phyloP scores from a whole-genome alignment of 257 asterid genomes.

The Agastache rugosa region DNA sequence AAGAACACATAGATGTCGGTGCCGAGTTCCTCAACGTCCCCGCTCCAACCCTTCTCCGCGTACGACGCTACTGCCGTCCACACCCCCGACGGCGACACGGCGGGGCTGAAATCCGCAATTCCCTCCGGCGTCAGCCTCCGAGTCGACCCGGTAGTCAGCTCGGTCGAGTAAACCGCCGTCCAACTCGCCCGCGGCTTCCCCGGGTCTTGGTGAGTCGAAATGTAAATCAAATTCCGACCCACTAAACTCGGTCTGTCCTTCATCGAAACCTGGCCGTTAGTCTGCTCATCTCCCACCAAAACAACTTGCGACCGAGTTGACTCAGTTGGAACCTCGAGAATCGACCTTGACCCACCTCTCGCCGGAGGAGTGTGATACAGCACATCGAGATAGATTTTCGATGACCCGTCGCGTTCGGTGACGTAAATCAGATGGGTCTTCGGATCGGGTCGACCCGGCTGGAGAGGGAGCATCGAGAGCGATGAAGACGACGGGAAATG shows the following conservation, averaged over 20 bases:
- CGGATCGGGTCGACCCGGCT: conserved; percentile 32
- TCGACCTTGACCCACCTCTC: conserved; percentile 41
- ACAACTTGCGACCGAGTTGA: conserved; percentile 57
- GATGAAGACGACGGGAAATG: conserved; percentile 59
- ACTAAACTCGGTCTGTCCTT: conserved; percentile 76
- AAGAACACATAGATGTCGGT: conserved; percentile 72
- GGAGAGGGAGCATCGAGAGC: conserved; percentile 41
- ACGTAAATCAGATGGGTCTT: conserved; percentile 60
- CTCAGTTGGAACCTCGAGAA: conserved; percentile 39
- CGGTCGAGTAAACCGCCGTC: conserved; percentile 89
- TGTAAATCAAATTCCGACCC: conserved; percentile 68
- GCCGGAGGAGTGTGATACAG: conserved; percentile 25
- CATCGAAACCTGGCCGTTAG: conserved; percentile 58
- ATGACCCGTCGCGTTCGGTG: conserved; percentile 77
- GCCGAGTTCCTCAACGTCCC: conserved; percentile 73
- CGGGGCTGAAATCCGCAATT: conserved; percentile 86
- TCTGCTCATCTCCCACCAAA: conserved; percentile 51
- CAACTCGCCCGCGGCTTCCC: conserved; percentile 80
- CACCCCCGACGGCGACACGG: conserved; percentile 84
- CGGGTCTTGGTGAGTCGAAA: conserved; percentile 82
- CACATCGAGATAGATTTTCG: conserved; percentile 60
- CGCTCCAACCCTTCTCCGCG: conserved; percentile 76
- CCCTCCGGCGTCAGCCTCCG: conserved; percentile 71
- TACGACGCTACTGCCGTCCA: conserved; percentile 93
- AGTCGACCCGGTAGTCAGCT: conserved; percentile 59